Conservation (phyloP, 2,329 filamentous ascomycete species). For the Lojkania enalia region DNA sequence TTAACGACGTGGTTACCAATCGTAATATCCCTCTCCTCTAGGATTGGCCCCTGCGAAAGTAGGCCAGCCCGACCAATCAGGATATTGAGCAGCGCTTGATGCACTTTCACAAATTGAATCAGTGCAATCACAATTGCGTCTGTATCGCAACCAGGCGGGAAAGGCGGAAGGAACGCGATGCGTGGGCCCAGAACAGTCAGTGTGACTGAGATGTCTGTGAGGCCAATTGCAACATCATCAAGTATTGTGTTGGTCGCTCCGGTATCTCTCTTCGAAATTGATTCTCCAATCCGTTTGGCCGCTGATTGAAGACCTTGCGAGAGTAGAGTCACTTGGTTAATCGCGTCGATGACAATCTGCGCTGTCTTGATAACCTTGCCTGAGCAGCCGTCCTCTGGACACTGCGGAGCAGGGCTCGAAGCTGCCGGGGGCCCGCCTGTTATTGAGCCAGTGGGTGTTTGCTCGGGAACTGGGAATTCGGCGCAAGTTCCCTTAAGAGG, state of each 20-base stretch:
- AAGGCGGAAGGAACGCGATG: slow-evolving; percentile 3
- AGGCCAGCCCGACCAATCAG: slow-evolving; percentile 13
- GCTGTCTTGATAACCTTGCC: slow-evolving; percentile 7
- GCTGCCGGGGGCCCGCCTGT: background rate
- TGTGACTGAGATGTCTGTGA: slow-evolving; percentile 2
- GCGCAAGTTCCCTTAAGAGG: slow-evolving; percentile 11
- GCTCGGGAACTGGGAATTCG: background rate
- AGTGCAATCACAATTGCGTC: slow-evolving; percentile 14
- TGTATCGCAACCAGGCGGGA: slow-evolving; percentile 4
- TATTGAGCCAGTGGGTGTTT: background rate
- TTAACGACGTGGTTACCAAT: background rate
- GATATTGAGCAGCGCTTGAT: slow-evolving; percentile 17
- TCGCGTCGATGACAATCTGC: slow-evolving; percentile 15
- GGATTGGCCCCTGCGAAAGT: background rate
- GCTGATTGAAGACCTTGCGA: slow-evolving; percentile 13
- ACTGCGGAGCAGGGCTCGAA: slow-evolving; percentile 1
- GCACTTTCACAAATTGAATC: slow-evolving; percentile 13
- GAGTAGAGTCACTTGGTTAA: slow-evolving; percentile 17
- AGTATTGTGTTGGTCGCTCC: slow-evolving; percentile 1
- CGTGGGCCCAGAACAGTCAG: slow-evolving; percentile 2
- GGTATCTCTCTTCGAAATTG: background rate
- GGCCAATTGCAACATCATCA: slow-evolving; percentile 7
- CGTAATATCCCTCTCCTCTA: background rate
- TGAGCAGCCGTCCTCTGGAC: slow-evolving; percentile 12
- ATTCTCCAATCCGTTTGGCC: slow-evolving; percentile 10